Base-by-base conservation (phyloP, 2,329 filamentous ascomycete species). In the Aspergillus ochraceus region DNA sequence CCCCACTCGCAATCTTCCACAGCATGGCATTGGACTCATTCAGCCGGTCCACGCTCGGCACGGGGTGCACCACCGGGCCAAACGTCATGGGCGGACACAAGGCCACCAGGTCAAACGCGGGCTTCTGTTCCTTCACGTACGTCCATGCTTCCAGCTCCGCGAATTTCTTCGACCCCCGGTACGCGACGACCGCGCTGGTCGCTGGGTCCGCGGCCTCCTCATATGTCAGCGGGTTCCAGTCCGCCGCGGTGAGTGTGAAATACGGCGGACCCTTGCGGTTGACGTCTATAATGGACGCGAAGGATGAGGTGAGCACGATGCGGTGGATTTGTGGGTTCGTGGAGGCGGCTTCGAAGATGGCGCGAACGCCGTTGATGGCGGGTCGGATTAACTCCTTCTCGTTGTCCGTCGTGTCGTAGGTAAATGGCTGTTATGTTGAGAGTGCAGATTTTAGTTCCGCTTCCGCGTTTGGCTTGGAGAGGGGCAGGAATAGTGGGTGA, bases 1-100 rank as follows among this genome's bases (percentile, higher is more conserved):
- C 65, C 4, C 76, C 77, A 0, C 54, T 69, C 0, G 76, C 75
- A 11, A 80, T 68, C 42, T 69, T 72, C 78, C 78, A 80, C 0
- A 81, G 64, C 64, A 73, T 74, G 1, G 71, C 68, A 60, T 79
- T 80, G 5, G 77, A 79, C 59, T 79, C 76, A 57, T 81, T 81
- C 6, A 81, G 67, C 1, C 70, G 61, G 10, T 68, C 67, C 8
- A 77, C 65, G 5, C 60, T 65, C 0, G 63, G 51, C 4, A 81
- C 66, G 2, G 76, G 75, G 54, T 80, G 75, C 1, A 74, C 73
- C 1, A 80, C 67, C 0, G 80, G 79, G 0, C 80, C 80, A 58
- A 80, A 80, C 0, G 75, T 76, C 72, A 80, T 77, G 0, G 79
- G 77, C 14, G 80, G 79, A 59, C 77, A 80, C 2, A 81, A 66